These are phyloP conservation scores for Blastobotrys americana DNA, from an alignment of 805 yeast species.

Conservation along the genomic window DNA sequence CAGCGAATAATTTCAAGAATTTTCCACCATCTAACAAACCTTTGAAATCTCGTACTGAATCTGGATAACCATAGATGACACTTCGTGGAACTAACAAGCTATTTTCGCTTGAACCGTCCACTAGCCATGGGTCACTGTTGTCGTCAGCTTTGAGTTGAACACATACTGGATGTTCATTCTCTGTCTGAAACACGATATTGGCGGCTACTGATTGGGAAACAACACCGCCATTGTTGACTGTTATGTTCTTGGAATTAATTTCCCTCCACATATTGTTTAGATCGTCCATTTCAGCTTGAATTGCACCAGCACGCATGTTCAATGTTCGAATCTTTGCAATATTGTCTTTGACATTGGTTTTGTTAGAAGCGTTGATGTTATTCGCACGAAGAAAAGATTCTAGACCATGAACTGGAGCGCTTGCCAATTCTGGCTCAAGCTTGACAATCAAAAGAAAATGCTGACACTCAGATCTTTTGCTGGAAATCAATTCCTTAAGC, in stretches of 20 bases:
- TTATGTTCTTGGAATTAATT: background rate
- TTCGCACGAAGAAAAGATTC: background rate
- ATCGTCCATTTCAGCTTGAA: background rate
- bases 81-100: no score
- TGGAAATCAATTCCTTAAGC: background rate
- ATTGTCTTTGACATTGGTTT: background rate
- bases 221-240: background rate
- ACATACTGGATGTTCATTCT: background rate
- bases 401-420: background rate
- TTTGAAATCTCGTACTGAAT: no score
- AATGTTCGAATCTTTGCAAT: background rate
- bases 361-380: background rate
- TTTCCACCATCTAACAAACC: no score
- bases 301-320: background rate
- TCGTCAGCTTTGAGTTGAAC: no score
- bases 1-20: no score
- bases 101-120: no score
- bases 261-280: background rate
- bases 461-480: background rate
- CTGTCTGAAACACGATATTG: background rate
- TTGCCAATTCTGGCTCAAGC: background rate
- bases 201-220: background rate
- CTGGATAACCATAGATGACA: no score
- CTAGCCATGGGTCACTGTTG: no score
- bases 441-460: background rate